Base-by-base conservation (phyloP, 257 asterid species). In the Cruciata laevipes region DNA sequence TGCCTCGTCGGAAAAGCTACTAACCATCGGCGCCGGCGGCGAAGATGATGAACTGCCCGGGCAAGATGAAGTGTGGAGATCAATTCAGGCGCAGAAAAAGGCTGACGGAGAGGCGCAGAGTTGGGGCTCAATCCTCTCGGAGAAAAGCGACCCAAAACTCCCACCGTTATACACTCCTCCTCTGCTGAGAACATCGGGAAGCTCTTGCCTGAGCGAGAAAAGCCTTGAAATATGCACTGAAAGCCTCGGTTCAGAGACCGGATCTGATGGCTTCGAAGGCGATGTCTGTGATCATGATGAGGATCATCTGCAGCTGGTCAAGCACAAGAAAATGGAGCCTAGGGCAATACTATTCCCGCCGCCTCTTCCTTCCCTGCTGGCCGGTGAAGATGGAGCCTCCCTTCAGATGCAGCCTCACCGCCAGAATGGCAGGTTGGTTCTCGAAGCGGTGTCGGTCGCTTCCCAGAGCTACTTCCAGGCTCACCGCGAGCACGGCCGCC, bases 171-270 rank as follows among this genome's bases (percentile, higher is more conserved):
- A 89, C 62, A 69, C 86, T 42, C 95, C 85, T 24, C 93, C 96
- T 7, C 77, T 78, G 40, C 83, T 78, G 67, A 89, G 82, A 47
- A 75, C 76, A 74, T 80, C 95, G 2, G 55, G 64, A 1, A 82
- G 82, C 71, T 21, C 69, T 69, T 21, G 65, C 52, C 75, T 92
- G 79, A 89, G 83, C 55, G 83, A 78, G 5, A 86, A 83, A 78
- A 86, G 95, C 17, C 90, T 92, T 24, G 82, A 92, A 80, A 75
- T 89, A 30, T 92, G 98, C 74, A 92, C 98, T 0, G 98, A 92
- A 77, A 85, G 89, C 23, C 96, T 92, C 2, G 97, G 98, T 1
- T 87, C 97, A 0, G 98, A 92, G 62, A 87, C 96, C 0, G 98
- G 97, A 5, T 82, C 98, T 0, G 97, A 84, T 21, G 75, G 84